These are phyloP conservation scores for Tetrahymena elliotti DNA, from an alignment of 73 alveolate species.

Conservation along the genomic window DNA sequence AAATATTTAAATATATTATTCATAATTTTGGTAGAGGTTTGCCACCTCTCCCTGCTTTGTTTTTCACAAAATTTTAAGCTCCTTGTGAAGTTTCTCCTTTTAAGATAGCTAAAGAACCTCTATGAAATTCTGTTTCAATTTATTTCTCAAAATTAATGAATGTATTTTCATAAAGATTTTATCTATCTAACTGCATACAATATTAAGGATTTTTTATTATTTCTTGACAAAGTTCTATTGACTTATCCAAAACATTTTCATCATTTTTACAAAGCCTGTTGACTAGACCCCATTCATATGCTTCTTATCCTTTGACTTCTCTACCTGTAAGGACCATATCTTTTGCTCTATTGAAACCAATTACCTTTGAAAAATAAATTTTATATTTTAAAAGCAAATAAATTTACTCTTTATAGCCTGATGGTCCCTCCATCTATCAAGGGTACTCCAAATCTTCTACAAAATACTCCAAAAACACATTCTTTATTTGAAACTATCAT, in stretches of 20 bases:
- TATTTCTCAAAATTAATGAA: neutral
- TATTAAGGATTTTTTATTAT: neutral
- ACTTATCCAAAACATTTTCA: neutral
- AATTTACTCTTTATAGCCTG: neutral
- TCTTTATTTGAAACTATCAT: neutral
- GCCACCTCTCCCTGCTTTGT: slow-evolving; percentile 1
- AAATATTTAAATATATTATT: neutral
- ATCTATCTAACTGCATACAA: neutral
- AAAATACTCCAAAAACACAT: neutral
- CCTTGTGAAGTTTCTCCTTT: neutral
- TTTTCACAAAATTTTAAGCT: neutral
- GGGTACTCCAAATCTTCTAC: slow-evolving; percentile 4
- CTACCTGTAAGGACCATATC: neutral
- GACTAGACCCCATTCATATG: slow-evolving; percentile 5
- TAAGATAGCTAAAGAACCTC: neutral
- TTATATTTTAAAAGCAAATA: neutral
- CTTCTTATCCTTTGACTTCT: neutral
- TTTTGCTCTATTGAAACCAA: neutral
- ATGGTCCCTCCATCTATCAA: slow-evolving; percentile 4
- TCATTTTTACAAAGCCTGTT: neutral
- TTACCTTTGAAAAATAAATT: neutral
- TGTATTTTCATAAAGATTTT: neutral
- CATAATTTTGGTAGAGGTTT: neutral
- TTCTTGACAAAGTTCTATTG: neutral
- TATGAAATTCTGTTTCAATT: neutral